A percentile compares a stretch with the other conserved stretches of the same genome.
Evolutionary conservation across 2,329 filamentous ascomycete species (phyloP).

Genomic region (Furcasterigmium sp.): DNA sequence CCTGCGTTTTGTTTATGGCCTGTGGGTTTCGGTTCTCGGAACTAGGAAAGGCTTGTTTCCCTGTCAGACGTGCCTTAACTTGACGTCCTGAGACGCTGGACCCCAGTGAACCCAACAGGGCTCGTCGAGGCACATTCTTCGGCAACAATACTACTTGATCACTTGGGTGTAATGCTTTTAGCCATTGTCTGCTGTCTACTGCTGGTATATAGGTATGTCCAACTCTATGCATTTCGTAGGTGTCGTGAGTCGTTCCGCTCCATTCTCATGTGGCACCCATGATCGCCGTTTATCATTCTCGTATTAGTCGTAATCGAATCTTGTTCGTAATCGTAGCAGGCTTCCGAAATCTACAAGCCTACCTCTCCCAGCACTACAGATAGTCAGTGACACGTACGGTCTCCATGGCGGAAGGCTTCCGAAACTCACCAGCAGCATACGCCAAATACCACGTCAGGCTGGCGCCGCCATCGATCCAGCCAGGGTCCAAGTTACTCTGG

Average conservation of each 20-base stretch:
- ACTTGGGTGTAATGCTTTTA: too few relatives aligned
- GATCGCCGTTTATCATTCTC: not conserved
- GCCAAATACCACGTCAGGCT: conserved; percentile 81
- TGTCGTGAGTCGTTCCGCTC: not conserved
- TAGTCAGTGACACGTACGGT: conserved; percentile 3
- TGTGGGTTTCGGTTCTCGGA: too few relatives aligned
- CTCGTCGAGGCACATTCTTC: too few relatives aligned
- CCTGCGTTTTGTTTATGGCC: too few relatives aligned
- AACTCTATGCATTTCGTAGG: not conserved
- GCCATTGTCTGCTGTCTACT: not conserved
- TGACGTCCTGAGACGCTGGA: too few relatives aligned
- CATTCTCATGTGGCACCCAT: not conserved
- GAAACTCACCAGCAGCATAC: conserved; percentile 63
- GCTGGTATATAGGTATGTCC: conserved; percentile 1
- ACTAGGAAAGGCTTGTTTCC: too few relatives aligned
- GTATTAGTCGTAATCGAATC: not conserved
- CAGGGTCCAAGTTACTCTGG: conserved; percentile 56
- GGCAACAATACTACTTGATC: too few relatives aligned
- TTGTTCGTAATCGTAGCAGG: too few relatives aligned
- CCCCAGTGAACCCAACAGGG: too few relatives aligned
- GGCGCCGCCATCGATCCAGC: conserved; percentile 76
- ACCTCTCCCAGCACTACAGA: conserved; percentile 16
- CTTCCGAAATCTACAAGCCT: not conserved
- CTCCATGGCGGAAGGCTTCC: too few relatives aligned
- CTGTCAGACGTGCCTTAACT: too few relatives aligned